These are phyloP conservation scores for Penicillium salamii DNA, from an alignment of 495 filamentous ascomycete species.

Conservation along the genomic window DNA sequence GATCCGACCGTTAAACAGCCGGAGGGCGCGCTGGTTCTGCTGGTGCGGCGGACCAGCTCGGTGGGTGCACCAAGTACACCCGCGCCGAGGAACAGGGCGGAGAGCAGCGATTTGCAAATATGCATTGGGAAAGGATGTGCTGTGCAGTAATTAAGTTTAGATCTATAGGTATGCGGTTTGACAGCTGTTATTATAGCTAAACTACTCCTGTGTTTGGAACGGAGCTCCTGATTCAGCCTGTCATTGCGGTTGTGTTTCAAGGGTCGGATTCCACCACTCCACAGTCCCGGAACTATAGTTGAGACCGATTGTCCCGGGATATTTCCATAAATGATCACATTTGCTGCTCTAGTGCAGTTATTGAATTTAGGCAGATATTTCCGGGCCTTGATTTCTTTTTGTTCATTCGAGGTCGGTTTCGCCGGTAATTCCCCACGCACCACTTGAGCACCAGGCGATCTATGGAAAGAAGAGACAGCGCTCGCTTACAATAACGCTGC, in stretches of 20 bases:
- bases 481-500: too few relatives aligned
- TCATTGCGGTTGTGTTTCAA: background rate
- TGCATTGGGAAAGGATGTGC: background rate
- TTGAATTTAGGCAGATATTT: background rate
- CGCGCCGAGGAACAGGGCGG: constrained; percentile 10
- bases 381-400: background rate
- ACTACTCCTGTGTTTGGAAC: background rate
- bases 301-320: background rate
- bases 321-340: constrained; percentile 13
- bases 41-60: constrained; percentile 6
- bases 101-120: background rate
- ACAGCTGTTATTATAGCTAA: background rate
- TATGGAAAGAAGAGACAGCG: too few relatives aligned
- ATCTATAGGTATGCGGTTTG: background rate
- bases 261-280: background rate
- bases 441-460: too few relatives aligned
- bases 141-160: background rate
- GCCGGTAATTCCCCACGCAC: too few relatives aligned
- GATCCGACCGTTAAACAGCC: constrained; percentile 31
- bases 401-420: background rate
- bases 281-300: background rate
- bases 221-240: background rate
- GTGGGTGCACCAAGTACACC: constrained; percentile 10
- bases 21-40: constrained; percentile 23
- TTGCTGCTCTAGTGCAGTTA: background rate